Evolutionary conservation across 345 rosid genomes (phyloP), one percentile per base, ranked within the genome.

Genomic region (Noccaea bulbosa): DNA sequence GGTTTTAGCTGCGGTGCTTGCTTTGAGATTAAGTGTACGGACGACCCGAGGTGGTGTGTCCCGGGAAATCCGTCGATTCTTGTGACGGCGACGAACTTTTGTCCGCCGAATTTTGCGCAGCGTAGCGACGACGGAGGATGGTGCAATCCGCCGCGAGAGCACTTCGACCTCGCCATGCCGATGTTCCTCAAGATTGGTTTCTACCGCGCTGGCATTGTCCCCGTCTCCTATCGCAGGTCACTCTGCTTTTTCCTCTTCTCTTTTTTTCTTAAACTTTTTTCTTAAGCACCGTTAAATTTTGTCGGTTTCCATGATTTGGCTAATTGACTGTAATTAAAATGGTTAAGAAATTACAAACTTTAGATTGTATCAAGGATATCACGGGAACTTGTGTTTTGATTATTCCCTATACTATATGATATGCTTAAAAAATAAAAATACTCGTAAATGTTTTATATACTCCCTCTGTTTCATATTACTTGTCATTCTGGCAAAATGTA

Each of bases 121-220:
- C 70, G 97, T 0, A 87, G 84, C 30, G 98, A 94, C 56, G 48
- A 91, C 64, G 99, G 99, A 53, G 99, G 99, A n/a, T 94, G 99
- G 99, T 91, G 99, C 58, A 94, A 94, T 86, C 99, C 99, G 38
- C 99, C 99, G 30, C 92, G 96, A 44, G 77, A 93, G n/a, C 98
- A 94, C 72, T 94, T 94, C 62, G 99, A 94, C 51, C 92, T 94
- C 12, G 95, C 98, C 44, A 94, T 94, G 99, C 99, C 99, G 22
- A 87, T 94, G 99, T 94, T 94, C 81, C 97, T 94, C 43, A 89
- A 85, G 83, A 84, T 94, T 45, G 99, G 95, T 30, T 69, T 87
- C 72, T 94, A 91, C 81, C 80, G 84, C 0, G 99, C 99, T n/a
- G 98, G 99, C 9, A 94, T 94, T 59, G 99, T 94, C 73, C 99